phyloP scores from a whole-genome alignment of 2,329 filamentous ascomycete genomes.

The Calonectria crousiana region DNA sequence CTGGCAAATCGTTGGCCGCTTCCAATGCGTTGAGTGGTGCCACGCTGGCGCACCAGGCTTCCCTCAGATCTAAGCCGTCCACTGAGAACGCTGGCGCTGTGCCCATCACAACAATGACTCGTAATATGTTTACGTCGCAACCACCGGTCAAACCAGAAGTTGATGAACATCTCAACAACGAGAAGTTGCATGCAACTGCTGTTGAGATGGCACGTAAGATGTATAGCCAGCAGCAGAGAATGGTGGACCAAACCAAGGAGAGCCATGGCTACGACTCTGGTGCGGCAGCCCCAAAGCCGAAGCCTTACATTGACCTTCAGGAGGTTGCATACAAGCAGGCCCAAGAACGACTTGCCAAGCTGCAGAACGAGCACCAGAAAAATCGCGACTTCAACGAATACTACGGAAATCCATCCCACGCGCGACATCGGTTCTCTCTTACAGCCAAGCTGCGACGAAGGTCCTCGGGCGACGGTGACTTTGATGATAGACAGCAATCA shows the following conservation, averaged over 20 bases:
- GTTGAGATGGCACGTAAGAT: slow-evolving; percentile 91
- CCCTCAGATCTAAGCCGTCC: slow-evolving; percentile 57
- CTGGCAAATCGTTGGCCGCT: slow-evolving; percentile 57
- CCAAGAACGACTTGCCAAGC: slow-evolving; percentile 83
- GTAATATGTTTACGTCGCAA: slow-evolving; percentile 82
- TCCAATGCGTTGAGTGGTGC: slow-evolving; percentile 81
- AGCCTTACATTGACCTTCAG: slow-evolving; percentile 75
- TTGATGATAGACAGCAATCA: slow-evolving; percentile 76
- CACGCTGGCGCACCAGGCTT: slow-evolving; percentile 71
- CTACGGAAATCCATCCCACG: slow-evolving; percentile 69
- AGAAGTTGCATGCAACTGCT: slow-evolving; percentile 83
- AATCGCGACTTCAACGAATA: slow-evolving; percentile 78
- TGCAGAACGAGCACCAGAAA: slow-evolving; percentile 77
- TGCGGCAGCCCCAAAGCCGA: slow-evolving; percentile 56
- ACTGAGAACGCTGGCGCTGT: slow-evolving; percentile 74
- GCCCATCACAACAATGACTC: slow-evolving; percentile 74
- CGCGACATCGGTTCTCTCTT: slow-evolving; percentile 60
- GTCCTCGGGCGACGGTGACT: slow-evolving; percentile 75
- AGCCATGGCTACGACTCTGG: slow-evolving; percentile 49
- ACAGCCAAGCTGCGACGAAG: slow-evolving; percentile 71
- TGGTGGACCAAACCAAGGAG: slow-evolving; percentile 64
- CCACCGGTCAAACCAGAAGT: slow-evolving; percentile 79
- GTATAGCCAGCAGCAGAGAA: slow-evolving; percentile 78
- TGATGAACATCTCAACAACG: slow-evolving; percentile 79
- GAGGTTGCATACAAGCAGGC: slow-evolving; percentile 90